A percentile compares a stretch with the other conserved stretches of the same genome.
phyloP scores from a whole-genome alignment of 345 rosid species.

The Brassica juncea region DNA sequence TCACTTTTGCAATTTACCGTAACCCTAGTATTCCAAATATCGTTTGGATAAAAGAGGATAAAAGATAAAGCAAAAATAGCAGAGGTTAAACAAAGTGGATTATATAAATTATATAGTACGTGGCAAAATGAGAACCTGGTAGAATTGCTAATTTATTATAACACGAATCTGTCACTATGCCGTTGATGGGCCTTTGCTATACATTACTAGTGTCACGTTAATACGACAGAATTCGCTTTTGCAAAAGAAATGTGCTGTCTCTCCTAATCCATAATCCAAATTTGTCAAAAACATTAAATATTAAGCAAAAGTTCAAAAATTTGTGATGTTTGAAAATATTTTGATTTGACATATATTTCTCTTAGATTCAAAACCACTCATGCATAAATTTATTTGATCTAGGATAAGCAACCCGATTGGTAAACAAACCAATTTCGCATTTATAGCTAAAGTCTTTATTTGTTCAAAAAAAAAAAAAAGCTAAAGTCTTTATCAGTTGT shows the following conservation, averaged over 20 bases:
- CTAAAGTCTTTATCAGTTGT: background rate
- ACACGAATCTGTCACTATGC: background rate
- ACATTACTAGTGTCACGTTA: slow-evolving; percentile 11
- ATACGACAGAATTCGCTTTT: slow-evolving; percentile 10
- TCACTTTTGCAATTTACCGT: background rate
- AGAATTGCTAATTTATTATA: background rate
- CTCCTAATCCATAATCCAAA: slow-evolving; percentile 2
- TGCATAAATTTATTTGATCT: background rate
- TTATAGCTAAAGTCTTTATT: background rate
- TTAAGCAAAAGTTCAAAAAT: background rate
- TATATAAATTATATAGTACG: background rate
- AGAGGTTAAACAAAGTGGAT: background rate
- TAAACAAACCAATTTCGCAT: background rate
- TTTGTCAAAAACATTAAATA: background rate
- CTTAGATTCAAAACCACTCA: background rate
- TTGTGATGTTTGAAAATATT: background rate
- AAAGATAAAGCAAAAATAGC: background rate
- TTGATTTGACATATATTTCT: background rate
- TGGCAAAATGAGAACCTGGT: background rate
- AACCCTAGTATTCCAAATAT: background rate
- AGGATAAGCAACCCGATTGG: background rate
- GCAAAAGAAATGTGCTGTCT: slow-evolving; percentile 14
- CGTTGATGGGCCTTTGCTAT: background rate
- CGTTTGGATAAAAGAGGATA: background rate
- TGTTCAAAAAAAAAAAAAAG: too few relatives aligned